Percentiles rank a stretch among this genome's conserved stretches.
Evolutionary conservation across 495 filamentous ascomycete species (phyloP).

Genomic region (Aspergillus diversus): DNA sequence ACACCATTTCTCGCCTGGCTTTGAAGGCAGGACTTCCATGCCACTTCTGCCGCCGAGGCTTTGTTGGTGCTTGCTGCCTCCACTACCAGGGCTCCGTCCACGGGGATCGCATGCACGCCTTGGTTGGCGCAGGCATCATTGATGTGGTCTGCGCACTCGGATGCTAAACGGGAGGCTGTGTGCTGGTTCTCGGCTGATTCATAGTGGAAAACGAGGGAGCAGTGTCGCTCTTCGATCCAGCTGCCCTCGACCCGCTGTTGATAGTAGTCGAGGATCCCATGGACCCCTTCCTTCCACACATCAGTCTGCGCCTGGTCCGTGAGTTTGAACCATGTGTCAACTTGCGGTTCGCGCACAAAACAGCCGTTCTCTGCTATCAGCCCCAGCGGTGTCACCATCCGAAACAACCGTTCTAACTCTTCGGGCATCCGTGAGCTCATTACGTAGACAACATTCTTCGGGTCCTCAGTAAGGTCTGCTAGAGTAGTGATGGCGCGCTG

Average conservation of each 20-base stretch:
- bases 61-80: conserved; percentile 84
- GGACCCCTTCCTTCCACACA: conserved; percentile 77
- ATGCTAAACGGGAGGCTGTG: conserved; percentile 73
- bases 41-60: conserved; percentile 69
- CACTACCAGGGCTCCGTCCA: conserved; percentile 75
- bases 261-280: conserved; percentile 81
- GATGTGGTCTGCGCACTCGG: conserved; percentile 87
- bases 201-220: conserved; percentile 86
- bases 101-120: conserved; percentile 80
- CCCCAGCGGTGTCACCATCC: conserved; percentile 73
- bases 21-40: conserved; percentile 63
- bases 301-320: conserved; percentile 67
- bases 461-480: conserved; percentile 76
- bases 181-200: conserved; percentile 76
- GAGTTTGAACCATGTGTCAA: conserved; percentile 71
- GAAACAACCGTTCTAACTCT: conserved; percentile 85
- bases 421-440: conserved; percentile 86
- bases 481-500: conserved; percentile 80
- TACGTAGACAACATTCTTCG: conserved; percentile 84
- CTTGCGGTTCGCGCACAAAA: conserved; percentile 74
- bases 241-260: conserved; percentile 84
- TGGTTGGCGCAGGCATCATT: conserved; percentile 86
- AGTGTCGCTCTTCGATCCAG: conserved; percentile 82
- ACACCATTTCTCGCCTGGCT: conserved; percentile 36
- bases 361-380: conserved; percentile 93